These are phyloP conservation scores for Blastobotrys muscicola DNA, from an alignment of 805 yeast species.

Conservation along the genomic window DNA sequence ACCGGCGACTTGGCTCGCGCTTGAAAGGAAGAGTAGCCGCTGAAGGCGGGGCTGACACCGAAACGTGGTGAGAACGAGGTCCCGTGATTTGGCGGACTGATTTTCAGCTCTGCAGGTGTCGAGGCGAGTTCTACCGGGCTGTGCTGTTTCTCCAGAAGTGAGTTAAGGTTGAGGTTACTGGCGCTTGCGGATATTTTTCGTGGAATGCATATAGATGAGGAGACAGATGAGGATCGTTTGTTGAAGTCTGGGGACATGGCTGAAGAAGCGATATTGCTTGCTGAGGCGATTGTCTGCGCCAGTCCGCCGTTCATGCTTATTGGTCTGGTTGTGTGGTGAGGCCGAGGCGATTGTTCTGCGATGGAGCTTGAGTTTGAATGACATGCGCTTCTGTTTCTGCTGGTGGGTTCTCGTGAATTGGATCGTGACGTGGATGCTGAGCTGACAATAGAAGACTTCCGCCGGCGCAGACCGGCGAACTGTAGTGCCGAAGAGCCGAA, in stretches of 20 bases:
- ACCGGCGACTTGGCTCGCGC: not conserved
- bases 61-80: not conserved
- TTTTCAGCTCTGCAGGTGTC: no score
- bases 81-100: not conserved
- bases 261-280: no score
- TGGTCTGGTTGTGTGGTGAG: no score
- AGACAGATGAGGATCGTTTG: slow-evolving; percentile 1
- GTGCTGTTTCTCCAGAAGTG: slow-evolving; percentile 10
- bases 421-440: slow-evolving; percentile 5
- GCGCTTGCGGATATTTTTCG: slow-evolving; percentile 8
- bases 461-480: slow-evolving; percentile 21
- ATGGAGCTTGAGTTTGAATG: not conserved
- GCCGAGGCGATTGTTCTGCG: not conserved
- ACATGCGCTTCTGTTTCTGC: not conserved
- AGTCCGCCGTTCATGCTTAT: no score
- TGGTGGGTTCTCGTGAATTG: slow-evolving; percentile 1
- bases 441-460: slow-evolving; percentile 14
- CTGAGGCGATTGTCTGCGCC: no score
- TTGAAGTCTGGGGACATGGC: no score
- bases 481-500: slow-evolving; percentile 23
- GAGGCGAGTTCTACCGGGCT: not conserved
- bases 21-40: not conserved
- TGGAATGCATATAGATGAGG: slow-evolving; percentile 1
- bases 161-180: slow-evolving; percentile 14
- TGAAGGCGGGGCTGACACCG: not conserved